Conservation (phyloP, 345 rosid species). For the Rhodamnia argentea region DNA sequence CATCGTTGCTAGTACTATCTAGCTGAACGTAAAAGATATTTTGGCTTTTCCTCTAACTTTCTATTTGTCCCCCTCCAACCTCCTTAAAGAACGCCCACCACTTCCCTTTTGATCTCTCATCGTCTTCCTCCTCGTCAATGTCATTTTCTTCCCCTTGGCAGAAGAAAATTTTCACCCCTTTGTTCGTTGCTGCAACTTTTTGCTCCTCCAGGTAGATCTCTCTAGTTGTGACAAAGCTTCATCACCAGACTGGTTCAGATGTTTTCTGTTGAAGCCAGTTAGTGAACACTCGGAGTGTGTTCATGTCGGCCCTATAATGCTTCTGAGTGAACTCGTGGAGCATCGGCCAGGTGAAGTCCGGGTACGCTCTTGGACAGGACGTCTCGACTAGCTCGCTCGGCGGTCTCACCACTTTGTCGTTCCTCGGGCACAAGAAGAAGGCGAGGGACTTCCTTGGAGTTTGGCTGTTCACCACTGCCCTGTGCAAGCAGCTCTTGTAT, state of each 20-base stretch:
- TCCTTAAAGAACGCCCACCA: not conserved
- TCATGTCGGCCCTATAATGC: slow-evolving; percentile 51
- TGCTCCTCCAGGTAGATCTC: not conserved
- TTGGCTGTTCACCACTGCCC: slow-evolving; percentile 83
- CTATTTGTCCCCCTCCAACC: slow-evolving; percentile 3
- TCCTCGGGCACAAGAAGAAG: slow-evolving; percentile 82
- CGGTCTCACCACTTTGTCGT: slow-evolving; percentile 68
- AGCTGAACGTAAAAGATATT: not conserved
- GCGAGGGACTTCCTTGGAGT: slow-evolving; percentile 89
- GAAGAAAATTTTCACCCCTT: not conserved
- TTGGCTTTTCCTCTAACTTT: not conserved
- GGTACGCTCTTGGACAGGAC: slow-evolving; percentile 48
- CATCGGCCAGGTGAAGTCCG: slow-evolving; percentile 51
- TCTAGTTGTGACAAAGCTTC: not conserved
- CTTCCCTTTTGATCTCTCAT: not conserved
- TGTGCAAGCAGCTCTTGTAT: slow-evolving; percentile 89
- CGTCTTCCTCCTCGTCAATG: not conserved
- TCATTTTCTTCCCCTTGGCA: not conserved
- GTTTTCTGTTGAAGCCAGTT: slow-evolving; percentile 24
- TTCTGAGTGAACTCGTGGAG: slow-evolving; percentile 45
- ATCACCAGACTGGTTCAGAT: not conserved
- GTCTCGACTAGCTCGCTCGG: slow-evolving; percentile 57
- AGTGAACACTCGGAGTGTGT: slow-evolving; percentile 29
- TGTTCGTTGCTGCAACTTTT: not conserved
- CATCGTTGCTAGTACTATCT: not conserved